A percentile compares a stretch with the other conserved stretches of the same genome.
Conservation (phyloP, 228 moss, liverwort and hornwort genomes). For the Sphagnum magellanicum region DNA sequence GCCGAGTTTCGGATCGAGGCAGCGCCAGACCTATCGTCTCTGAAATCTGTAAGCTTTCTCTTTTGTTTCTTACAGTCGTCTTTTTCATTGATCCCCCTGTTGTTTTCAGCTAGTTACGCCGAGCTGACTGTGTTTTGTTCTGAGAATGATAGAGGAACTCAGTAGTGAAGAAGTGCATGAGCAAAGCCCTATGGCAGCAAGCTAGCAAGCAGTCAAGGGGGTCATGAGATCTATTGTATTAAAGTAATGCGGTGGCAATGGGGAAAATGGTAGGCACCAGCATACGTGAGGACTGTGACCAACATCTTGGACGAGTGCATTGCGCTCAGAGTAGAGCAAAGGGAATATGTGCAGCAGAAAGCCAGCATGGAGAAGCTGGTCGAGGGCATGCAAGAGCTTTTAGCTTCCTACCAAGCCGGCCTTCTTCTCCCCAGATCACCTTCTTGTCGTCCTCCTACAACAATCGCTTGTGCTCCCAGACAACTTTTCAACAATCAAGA, state of each 20-base stretch:
- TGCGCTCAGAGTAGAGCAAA: slow-evolving; percentile 16
- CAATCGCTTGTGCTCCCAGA: not conserved
- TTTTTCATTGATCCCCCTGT: not conserved
- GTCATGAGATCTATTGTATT: no score
- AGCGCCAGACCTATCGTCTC: slow-evolving; percentile 9
- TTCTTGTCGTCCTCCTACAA: not conserved
- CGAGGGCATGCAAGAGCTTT: slow-evolving; percentile 17
- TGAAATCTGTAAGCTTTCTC: slow-evolving; percentile 15
- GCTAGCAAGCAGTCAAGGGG: no score
- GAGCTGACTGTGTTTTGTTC: not conserved
- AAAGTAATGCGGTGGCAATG: no score
- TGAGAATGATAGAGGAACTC: no score
- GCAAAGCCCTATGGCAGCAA: no score
- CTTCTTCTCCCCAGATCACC: not conserved
- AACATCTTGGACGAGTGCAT: slow-evolving; percentile 22
- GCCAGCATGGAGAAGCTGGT: slow-evolving; percentile 13
- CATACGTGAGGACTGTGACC: slow-evolving; percentile 20
- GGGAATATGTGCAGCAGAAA: slow-evolving; percentile 5
- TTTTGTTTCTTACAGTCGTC: not conserved
- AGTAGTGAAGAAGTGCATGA: not conserved
- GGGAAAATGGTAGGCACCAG: slow-evolving; percentile 16
- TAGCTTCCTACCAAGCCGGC: slow-evolving; percentile 10
- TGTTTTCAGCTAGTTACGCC: not conserved
- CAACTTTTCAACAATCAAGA: not conserved
- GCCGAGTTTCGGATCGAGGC: slow-evolving; percentile 26